These are phyloP conservation scores for Mycena galericulata DNA, from an alignment of 768 basidiomycete genomes.

Conservation along the genomic window DNA sequence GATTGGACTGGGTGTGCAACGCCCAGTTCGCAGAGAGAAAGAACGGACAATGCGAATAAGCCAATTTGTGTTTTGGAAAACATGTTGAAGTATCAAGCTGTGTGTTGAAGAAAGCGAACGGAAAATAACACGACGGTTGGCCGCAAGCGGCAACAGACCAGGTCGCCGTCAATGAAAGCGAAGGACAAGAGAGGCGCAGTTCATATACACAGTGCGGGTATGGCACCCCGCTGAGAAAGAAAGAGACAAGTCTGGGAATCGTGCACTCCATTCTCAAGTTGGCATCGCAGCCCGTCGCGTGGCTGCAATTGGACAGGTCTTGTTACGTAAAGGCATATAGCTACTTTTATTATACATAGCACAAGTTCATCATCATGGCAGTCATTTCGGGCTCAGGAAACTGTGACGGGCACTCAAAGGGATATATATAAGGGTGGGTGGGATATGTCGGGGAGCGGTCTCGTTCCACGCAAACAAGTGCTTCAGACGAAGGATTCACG, in stretches of 20 bases:
- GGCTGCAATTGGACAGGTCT: not conserved
- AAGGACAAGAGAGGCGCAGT: not conserved
- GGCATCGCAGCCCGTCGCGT: not conserved
- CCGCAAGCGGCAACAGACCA: slow-evolving; percentile 1
- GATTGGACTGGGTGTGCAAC: slow-evolving; percentile 6
- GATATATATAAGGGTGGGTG: no score
- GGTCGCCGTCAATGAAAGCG: slow-evolving; percentile 8
- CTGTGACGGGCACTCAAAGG: no score
- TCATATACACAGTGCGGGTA: not conserved
- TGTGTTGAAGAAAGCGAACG: not conserved
- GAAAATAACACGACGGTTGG: slow-evolving; percentile 9
- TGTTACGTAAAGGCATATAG: no score
- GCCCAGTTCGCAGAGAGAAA: not conserved
- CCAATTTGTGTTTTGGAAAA: slow-evolving; percentile 15
- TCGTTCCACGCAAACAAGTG: no score
- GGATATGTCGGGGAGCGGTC: no score
- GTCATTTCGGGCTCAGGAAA: no score
- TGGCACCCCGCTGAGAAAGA: not conserved
- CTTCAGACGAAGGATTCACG: no score
- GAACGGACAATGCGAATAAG: not conserved
- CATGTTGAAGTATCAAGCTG: slow-evolving; percentile 10
- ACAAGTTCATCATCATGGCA: no score
- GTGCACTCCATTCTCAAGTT: not conserved
- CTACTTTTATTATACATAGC: no score
- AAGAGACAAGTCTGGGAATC: not conserved